A percentile compares a stretch with the other conserved stretches of the same genome.
Evolutionary conservation across 2,329 filamentous ascomycete genomes (phyloP).

Genomic region (Diaporthe sp.): DNA sequence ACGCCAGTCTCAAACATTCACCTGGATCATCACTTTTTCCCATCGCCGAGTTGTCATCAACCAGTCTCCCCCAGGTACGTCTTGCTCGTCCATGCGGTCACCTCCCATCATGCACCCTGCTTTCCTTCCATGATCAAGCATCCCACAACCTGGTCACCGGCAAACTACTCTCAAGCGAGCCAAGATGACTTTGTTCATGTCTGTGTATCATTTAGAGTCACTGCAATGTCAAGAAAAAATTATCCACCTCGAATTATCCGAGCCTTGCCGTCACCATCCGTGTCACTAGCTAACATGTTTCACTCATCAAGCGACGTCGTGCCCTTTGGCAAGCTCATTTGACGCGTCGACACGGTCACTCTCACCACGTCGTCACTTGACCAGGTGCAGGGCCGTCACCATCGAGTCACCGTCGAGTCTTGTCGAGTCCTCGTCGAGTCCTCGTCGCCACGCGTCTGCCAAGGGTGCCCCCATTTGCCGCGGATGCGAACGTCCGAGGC

Average conservation of each 20-base stretch:
- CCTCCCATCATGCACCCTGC: neutral
- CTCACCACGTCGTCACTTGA: neutral
- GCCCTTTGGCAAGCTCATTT: conserved; percentile 9
- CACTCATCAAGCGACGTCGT: conserved; percentile 3
- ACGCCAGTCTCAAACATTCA: conserved; percentile 24
- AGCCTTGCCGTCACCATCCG: neutral
- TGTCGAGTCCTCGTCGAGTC: neutral
- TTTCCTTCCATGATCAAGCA: conserved; percentile 4
- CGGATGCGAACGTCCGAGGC: neutral
- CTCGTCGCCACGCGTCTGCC: neutral
- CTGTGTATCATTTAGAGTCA: conserved; percentile 23
- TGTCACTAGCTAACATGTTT: conserved; percentile 27
- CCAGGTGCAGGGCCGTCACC: neutral
- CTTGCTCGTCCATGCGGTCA: conserved; percentile 12
- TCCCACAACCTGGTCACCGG: conserved; percentile 6
- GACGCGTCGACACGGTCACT: conserved; percentile 18
- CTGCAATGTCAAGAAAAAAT: conserved; percentile 16
- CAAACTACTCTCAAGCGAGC: neutral
- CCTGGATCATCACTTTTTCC: conserved; percentile 36
- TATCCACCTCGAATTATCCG: neutral
- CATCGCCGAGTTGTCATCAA: conserved; percentile 30
- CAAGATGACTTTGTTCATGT: conserved; percentile 21
- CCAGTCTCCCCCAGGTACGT: conserved; percentile 32
- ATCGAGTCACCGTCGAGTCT: neutral
- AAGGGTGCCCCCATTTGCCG: neutral